These are phyloP conservation scores for Apostasia shenzhenica DNA, from an alignment of 106 monocot species.

Conservation along the genomic window DNA sequence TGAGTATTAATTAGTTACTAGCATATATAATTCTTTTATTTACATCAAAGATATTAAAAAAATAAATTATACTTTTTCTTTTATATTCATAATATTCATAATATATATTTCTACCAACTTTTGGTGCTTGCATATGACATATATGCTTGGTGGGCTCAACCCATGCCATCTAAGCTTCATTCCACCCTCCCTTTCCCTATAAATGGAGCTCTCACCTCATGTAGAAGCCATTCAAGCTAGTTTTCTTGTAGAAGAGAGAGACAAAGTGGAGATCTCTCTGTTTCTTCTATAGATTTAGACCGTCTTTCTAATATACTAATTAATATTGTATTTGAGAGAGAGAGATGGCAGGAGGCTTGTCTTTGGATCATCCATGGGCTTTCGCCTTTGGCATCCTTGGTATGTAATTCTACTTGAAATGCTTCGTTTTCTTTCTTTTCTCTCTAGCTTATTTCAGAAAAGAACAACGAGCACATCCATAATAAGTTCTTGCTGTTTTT, in stretches of 20 bases:
- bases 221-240: background rate
- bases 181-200: too few species aligned
- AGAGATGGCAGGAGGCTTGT: conserved; percentile 38
- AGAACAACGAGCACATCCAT: too few species aligned
- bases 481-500: background rate
- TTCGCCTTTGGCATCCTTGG: conserved; percentile 53
- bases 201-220: background rate
- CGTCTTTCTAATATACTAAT: background rate
- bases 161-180: too few species aligned
- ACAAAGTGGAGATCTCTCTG: background rate
- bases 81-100: too few species aligned
- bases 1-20: too few species aligned
- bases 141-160: too few species aligned
- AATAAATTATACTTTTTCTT: too few species aligned
- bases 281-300: background rate
- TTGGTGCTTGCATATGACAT: too few species aligned
- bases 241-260: conserved; percentile 1
- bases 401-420: background rate
- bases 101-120: too few species aligned
- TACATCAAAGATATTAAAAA: too few species aligned
- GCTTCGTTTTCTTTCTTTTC: background rate
- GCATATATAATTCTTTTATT: too few species aligned
- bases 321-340: background rate
- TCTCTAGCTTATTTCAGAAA: background rate
- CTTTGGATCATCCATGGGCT: conserved; percentile 46